Base-by-base conservation (phyloP, 192 early-diverging fungal species). In the Glomus cerebriforme region DNA sequence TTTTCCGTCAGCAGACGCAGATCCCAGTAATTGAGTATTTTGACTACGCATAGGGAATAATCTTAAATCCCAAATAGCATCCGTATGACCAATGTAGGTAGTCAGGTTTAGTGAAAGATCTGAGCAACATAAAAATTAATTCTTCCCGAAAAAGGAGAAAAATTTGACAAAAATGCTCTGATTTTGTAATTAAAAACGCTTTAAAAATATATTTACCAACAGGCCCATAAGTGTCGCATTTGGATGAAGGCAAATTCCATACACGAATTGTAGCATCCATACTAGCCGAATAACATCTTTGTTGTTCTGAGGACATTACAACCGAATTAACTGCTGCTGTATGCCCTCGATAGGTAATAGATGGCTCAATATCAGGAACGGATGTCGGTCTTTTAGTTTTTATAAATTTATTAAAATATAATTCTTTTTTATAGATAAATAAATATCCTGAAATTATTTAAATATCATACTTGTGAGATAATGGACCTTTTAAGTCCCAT, bases 61-160 rank as follows among this genome's bases (percentile, higher is more conserved):
- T 73, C 90, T 88, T 78, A 95, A 84, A 59, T 93, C 93, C 95
- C 95, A 96, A n/a, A 96, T 90, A 7, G 90, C 88, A 76, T 95
- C 94, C 2, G 94, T 92, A 79, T 96, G 95, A 2, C 92, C 93
- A 35, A 94, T 87, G 70, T 88, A 93, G 1, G 89, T 90, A 22
- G 90, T 85, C 17, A 86, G 73, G 32, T 90, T 86, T 47, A 90
- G 37, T 7, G 87, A 84, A 12, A 84, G 81, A 73, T 90, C 89
- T 88, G 79, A 43, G 31, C 10, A 24, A 78, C 8, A 58, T 39
- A 79, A 71, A 7, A 59, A 60, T 75, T 22, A 75, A 60, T 75
- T 75, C 34, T 43, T 75, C 17, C 69, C 15, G 39, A 43, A 7
- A 69, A 24, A 34, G 32, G 32, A 69, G 26, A 54, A 54, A n/a